A percentile compares a stretch with the other conserved stretches of the same genome.
Evolutionary conservation across 2,329 filamentous ascomycete genomes (phyloP).

Genomic region (Raffaelea albimanens): DNA sequence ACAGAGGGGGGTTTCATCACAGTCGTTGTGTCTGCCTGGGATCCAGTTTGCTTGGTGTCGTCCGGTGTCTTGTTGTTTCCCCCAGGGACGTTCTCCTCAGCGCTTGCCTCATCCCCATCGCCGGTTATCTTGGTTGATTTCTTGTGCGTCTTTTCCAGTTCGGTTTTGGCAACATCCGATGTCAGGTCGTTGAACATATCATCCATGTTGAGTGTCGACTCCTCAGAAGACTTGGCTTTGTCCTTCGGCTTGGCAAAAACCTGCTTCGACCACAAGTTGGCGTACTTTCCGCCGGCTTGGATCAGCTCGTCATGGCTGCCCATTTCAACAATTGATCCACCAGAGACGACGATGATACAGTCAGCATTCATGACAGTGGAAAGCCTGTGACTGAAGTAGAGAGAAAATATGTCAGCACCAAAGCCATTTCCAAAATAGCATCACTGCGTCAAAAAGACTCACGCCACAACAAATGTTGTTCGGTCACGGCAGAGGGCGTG

Average conservation of each 20-base stretch:
- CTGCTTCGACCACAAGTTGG: constrained; percentile 56
- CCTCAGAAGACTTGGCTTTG: constrained; percentile 14
- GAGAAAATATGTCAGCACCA: constrained; percentile 8
- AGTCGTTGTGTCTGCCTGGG: constrained; percentile 1
- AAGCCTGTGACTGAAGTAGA: constrained; percentile 45
- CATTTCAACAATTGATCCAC: constrained; percentile 54
- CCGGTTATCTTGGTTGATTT: not conserved
- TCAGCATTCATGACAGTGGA: constrained; percentile 65
- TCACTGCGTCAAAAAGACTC: constrained; percentile 24
- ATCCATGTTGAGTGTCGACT: constrained; percentile 14
- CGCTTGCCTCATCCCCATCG: not conserved
- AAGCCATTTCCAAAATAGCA: constrained; percentile 5
- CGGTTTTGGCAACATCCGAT: constrained; percentile 24
- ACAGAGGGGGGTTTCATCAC: constrained; percentile 23
- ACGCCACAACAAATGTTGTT: constrained; percentile 59
- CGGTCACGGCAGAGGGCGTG: constrained; percentile 47
- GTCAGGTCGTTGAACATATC: constrained; percentile 28
- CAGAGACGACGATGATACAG: constrained; percentile 54
- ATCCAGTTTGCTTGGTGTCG: no score
- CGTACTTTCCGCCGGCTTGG: constrained; percentile 49
- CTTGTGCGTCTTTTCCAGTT: constrained; percentile 24
- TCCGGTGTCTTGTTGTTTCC: not conserved
- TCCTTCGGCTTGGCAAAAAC: constrained; percentile 38
- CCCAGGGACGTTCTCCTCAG: not conserved
- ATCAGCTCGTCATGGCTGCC: constrained; percentile 53